Evolutionary conservation across 1,284 basidiomycete species (phyloP).

Genomic region (Ceratorhiza oryzae-sativae): DNA sequence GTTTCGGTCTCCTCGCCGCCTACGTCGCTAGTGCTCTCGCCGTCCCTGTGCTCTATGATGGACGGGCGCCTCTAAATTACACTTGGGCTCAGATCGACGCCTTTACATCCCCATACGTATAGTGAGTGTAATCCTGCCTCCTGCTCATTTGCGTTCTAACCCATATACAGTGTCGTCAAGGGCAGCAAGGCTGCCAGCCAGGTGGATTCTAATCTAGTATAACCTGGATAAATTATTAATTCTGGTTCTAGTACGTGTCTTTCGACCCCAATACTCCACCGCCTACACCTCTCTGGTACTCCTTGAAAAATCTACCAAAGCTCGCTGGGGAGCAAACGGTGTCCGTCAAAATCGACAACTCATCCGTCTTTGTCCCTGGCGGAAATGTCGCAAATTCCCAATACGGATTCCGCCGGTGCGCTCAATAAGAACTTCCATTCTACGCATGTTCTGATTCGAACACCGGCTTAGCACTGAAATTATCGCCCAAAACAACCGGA

Average conservation of each 20-base stretch:
- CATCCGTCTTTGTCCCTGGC: constrained; percentile 44
- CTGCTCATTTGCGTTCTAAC: too few relatives aligned
- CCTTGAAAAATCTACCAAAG: constrained; percentile 35
- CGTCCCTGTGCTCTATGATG: constrained; percentile 60
- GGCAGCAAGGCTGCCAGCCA: constrained; percentile 58
- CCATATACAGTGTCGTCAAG: constrained; percentile 61
- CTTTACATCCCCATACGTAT: constrained; percentile 60
- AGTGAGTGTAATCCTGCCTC: constrained; percentile 51
- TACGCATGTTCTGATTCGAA: neutral
- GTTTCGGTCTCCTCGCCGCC: constrained; percentile 1
- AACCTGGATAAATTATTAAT: constrained; percentile 3
- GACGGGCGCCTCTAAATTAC: constrained; percentile 59
- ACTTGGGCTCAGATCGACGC: constrained; percentile 55
- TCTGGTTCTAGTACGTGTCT: constrained; percentile 55
- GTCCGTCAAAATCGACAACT: constrained; percentile 45
- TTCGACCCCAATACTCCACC: constrained; percentile 51
- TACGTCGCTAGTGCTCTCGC: constrained; percentile 45
- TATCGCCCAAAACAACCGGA: constrained; percentile 43
- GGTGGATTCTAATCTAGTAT: constrained; percentile 49
- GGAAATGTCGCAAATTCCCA: constrained; percentile 43
- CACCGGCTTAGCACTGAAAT: constrained; percentile 38
- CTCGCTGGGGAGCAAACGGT: constrained; percentile 58
- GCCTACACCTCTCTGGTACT: constrained; percentile 62
- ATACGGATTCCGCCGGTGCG: constrained; percentile 42
- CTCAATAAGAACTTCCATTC: neutral